Base-by-base conservation (phyloP, 2,329 filamentous ascomycete species). In the Cladosporium colombiae region DNA sequence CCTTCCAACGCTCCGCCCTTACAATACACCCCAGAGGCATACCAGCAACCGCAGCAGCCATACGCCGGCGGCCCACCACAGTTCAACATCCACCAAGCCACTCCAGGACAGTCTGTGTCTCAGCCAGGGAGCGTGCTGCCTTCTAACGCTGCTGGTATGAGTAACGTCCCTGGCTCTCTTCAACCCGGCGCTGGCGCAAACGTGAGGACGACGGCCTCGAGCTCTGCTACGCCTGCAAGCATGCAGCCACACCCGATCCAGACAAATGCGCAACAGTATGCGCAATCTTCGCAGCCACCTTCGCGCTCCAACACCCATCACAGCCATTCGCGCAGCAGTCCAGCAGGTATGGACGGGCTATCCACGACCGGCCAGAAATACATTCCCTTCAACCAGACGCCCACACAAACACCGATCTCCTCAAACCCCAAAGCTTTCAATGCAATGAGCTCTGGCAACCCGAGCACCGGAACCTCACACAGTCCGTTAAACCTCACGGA, bases 401-500 rank as follows among this genome's bases (percentile, higher is more conserved):
- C 90, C 37, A 85, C 86, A 64, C 81, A 76, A 59, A 81, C 82
- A 67, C 76, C 76, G 2, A 69, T 67, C 16, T 70, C 73, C n/a
- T 75, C 74, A 10, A 69, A 77, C 73, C 71, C 76, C 2, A 85
- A 81, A 74, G 52, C 81, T 73, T 70, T 77, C 71, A 91, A 92
- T 76, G 64, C 64, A 31, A 55, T 65, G 49, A 59, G 53, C 35
- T 60, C 64, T 29, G 50, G 59, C 16, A 86, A 85, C n/a, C 83
- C 82, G 27, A 82, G 83, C n/a, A 81, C 81, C 79, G 76, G 89
- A 81, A 84, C 86, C 62, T 91, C 92, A 70, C 94, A 95, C 76
- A 96, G 93, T 10, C 94, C 94, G 2, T 85, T 98, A 35, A 95
- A 93, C 18, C 86, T 98, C 52, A 91, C 93, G 67, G 94, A 98